These are phyloP conservation scores for Flaveria bidentis DNA, from an alignment of 129 eudicot species.

Conservation along the genomic window DNA sequence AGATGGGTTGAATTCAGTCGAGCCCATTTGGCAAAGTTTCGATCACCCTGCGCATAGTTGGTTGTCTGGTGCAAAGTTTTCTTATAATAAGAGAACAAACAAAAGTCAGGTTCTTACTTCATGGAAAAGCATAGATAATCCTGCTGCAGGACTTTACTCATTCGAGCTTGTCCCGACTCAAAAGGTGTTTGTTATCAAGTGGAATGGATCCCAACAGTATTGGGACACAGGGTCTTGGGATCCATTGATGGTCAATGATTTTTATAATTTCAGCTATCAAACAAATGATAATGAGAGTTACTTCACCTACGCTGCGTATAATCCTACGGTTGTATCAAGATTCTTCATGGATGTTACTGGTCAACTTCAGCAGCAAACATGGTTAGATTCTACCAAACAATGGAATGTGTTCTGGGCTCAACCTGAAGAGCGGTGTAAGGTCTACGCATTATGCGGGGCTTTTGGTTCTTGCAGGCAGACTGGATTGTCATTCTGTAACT, in stretches of 20 bases:
- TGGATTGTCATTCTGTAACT: slow-evolving; percentile 52
- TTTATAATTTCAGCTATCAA: slow-evolving; percentile 46
- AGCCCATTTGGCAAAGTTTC: slow-evolving; percentile 60
- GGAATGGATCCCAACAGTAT: slow-evolving; percentile 42
- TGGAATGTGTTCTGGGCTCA: slow-evolving; percentile 59
- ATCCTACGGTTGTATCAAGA: slow-evolving; percentile 40
- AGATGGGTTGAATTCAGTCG: slow-evolving; percentile 21
- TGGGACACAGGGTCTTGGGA: slow-evolving; percentile 68
- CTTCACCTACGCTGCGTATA: slow-evolving; percentile 43
- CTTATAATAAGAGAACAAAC: slow-evolving; percentile 38
- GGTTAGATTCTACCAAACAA: slow-evolving; percentile 43
- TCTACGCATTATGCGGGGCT: slow-evolving; percentile 62
- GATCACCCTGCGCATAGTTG: slow-evolving; percentile 49
- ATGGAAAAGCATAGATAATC: slow-evolving; percentile 59
- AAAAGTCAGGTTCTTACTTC: slow-evolving; percentile 42
- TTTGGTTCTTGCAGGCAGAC: slow-evolving; percentile 54
- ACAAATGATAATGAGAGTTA: slow-evolving; percentile 53
- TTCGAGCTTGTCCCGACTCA: slow-evolving; percentile 35
- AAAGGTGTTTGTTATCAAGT: slow-evolving; percentile 30
- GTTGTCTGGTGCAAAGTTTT: slow-evolving; percentile 51
- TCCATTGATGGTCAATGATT: slow-evolving; percentile 36
- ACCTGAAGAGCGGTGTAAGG: slow-evolving; percentile 57
- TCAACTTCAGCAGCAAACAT: slow-evolving; percentile 46
- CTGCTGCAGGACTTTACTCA: slow-evolving; percentile 51
- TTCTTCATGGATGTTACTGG: slow-evolving; percentile 57